phyloP scores from a whole-genome alignment of 805 yeast genomes.

The Scheffersomyces stipitis region DNA sequence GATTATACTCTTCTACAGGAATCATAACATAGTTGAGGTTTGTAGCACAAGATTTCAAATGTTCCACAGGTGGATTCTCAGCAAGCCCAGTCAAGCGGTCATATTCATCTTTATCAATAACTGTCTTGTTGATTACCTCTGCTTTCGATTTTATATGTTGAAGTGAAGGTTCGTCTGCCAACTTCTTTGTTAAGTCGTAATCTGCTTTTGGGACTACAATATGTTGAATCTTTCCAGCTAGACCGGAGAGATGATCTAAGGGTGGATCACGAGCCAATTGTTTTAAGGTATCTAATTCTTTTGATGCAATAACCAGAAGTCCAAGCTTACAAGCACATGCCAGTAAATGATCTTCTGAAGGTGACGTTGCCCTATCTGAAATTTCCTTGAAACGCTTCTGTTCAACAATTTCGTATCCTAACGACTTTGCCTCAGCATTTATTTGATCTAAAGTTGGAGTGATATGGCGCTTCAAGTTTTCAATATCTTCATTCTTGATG shows the following conservation, averaged over 20 bases:
- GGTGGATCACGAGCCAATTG: constrained; percentile 6
- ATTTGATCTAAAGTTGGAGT: constrained; percentile 7
- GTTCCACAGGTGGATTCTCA: constrained; percentile 24
- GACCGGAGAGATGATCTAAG: constrained; percentile 2
- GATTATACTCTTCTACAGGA: constrained; percentile 14
- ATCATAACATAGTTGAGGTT: constrained; percentile 16
- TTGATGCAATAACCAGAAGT: constrained; percentile 1
- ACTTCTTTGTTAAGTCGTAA: not conserved
- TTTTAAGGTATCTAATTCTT: constrained; percentile 4
- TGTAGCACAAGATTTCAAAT: constrained; percentile 20
- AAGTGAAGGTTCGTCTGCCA: not conserved
- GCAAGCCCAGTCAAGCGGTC: constrained; percentile 9
- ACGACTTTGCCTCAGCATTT: constrained; percentile 3
- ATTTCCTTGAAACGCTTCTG: not conserved
- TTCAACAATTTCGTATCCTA: constrained; percentile 11
- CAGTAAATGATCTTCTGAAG: constrained; percentile 3
- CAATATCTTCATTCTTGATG: constrained; percentile 13
- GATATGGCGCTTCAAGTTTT: constrained; percentile 9
- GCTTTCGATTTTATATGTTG: constrained; percentile 3
- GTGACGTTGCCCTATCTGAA: constrained; percentile 6
- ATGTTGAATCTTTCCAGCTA: not conserved
- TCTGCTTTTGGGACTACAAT: not conserved
- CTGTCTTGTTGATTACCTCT: not conserved
- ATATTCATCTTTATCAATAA: constrained; percentile 3
- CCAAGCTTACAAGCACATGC: not conserved